Percentiles rank a stretch among this genome's conserved stretches.
phyloP scores from a whole-genome alignment of 2,329 filamentous ascomycete genomes.

The Coleophoma eucalyptorum region DNA sequence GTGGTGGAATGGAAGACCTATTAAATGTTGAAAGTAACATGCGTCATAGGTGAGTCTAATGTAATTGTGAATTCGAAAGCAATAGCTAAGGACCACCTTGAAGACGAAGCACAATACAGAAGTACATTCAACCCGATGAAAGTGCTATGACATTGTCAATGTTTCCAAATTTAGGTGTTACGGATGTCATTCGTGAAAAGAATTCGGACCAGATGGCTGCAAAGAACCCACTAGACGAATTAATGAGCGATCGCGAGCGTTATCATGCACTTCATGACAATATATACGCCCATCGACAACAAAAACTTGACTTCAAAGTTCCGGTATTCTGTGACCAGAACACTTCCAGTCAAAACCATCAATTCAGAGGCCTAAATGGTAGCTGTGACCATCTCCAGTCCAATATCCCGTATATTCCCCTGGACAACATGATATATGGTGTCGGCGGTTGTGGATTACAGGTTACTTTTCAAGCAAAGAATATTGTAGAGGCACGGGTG shows the following conservation, averaged over 20 bases:
- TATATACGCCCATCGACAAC: conserved; percentile 81
- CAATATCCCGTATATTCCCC: conserved; percentile 91
- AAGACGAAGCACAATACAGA: conserved; percentile 81
- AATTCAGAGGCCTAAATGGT: conserved; percentile 91
- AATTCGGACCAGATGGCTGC: conserved; percentile 60
- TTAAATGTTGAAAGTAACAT: conserved; percentile 92
- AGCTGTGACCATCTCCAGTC: conserved; percentile 87
- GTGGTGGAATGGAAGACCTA: conserved; percentile 92
- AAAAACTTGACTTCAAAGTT: conserved; percentile 95
- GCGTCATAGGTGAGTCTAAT: conserved; percentile 67
- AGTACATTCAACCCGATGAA: conserved; percentile 85
- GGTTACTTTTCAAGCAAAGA: conserved; percentile 98
- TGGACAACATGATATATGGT: conserved; percentile 99
- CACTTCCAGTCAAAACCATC: conserved; percentile 82
- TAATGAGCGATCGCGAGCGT: conserved; percentile 94
- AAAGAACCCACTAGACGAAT: conserved; percentile 84
- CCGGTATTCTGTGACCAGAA: conserved; percentile 86
- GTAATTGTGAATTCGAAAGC: neutral
- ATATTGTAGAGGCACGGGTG: conserved; percentile 86
- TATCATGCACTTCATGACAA: conserved; percentile 94
- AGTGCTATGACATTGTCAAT: conserved; percentile 94
- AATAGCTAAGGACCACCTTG: conserved; percentile 15
- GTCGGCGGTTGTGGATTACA: conserved; percentile 99
- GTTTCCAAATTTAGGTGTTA: conserved; percentile 90
- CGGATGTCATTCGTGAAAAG: conserved; percentile 78